Base-by-base conservation (phyloP, 1,284 basidiomycete species). In the Heliocybe sulcata region DNA sequence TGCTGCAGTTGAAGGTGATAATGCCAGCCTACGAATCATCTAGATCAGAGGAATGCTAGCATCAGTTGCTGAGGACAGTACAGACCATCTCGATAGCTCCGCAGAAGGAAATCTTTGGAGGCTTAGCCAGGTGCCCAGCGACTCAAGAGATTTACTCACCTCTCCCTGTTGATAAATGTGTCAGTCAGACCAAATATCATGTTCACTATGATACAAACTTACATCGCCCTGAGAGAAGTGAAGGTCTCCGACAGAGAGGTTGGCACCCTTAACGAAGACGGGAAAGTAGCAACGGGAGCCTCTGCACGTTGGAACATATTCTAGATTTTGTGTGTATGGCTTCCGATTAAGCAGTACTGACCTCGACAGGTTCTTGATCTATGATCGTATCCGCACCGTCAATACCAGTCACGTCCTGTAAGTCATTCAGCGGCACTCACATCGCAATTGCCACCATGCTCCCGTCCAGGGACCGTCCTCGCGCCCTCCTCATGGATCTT, bases 151-250 rank as follows among this genome's bases (percentile, higher is more conserved):
- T 31, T 16, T 16, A 27, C 61, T 27, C 62, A 70, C 69, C 72
- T 89, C 86, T 58, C 86, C 82, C 82, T 83, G 54, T 10, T 35
- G 9, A 52, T 54, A 54, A 35, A 27, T n/a, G 54, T 52, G n/a
- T 26, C 56, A 51, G 52, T 52, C 1, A 26, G 23, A 3, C 10
- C 23, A 29, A 49, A 22, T 42, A 16, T 42, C 6, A 49, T 48
- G 33, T 58, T 35, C 9, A 14, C 45, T 20, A 4, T 25, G 20
- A 26, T 29, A 31, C 4, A 48, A 2, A 67, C 77, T 63, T 60
- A 84, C 86, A 72, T 91, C 89, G 26, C 86, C 87, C 67, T 92
- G 88, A 29, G 85, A 87, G 69, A 91, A 92, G 65, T 92, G 89
- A 31, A 90, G 69, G 64, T 92, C 90, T 1, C 90, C 90, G 19